Percentiles rank a stretch among this genome's conserved stretches.
phyloP scores from a whole-genome alignment of 768 basidiomycete species.

The Tulasnella sp. region DNA sequence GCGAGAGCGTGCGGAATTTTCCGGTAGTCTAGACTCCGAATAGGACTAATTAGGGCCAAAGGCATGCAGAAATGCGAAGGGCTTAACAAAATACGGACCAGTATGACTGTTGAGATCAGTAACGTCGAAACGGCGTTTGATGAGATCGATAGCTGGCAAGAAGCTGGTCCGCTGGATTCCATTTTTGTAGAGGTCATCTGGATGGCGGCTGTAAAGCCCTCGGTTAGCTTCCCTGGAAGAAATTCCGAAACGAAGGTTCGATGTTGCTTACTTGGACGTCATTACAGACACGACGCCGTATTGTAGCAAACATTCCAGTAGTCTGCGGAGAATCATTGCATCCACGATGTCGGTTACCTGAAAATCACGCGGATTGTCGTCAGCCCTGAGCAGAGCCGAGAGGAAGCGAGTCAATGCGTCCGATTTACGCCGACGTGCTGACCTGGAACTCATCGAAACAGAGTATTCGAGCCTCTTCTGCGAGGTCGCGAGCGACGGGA shows the following conservation, averaged over 20 bases:
- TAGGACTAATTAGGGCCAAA: background rate
- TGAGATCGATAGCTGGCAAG: conserved; percentile 84
- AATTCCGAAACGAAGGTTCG: background rate
- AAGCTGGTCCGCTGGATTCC: conserved; percentile 95
- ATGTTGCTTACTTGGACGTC: conserved; percentile 81
- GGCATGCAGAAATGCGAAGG: background rate
- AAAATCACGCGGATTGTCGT: conserved; percentile 3
- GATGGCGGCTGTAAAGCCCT: conserved; percentile 62
- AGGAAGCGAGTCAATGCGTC: conserved; percentile 2
- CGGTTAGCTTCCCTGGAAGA: background rate
- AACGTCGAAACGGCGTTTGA: conserved; percentile 77
- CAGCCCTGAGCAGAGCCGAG: background rate
- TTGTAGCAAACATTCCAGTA: conserved; percentile 75
- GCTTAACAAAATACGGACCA: conserved; percentile 35
- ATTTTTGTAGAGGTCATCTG: conserved; percentile 95
- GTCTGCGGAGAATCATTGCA: conserved; percentile 90
- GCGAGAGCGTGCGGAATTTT: conserved; percentile 87
- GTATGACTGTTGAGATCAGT: conserved; percentile 94
- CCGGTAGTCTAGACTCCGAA: conserved; percentile 57
- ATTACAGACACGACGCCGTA: conserved; percentile 90
- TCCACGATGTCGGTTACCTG: conserved; percentile 95
- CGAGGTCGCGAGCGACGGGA: conserved; percentile 79
- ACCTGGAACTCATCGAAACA: conserved; percentile 99
- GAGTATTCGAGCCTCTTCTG: conserved; percentile 68
- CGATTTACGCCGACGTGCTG: conserved; percentile 18